Conservation (phyloP, 148 eudicot species). For the Rhododendron kiyosumense region DNA sequence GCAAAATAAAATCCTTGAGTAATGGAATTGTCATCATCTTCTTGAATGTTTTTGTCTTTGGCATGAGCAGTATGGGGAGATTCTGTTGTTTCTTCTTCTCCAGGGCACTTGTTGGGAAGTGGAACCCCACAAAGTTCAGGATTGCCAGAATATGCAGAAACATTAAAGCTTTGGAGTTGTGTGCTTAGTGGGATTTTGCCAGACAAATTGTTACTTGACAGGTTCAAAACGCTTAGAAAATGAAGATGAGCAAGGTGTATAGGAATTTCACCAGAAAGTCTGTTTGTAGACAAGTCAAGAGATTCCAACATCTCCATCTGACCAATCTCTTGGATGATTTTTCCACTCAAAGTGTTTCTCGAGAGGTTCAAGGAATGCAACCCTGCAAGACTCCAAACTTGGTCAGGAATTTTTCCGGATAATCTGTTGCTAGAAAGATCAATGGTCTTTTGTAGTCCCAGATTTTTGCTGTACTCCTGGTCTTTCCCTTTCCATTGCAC, state of each 20-base stretch:
- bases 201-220: conserved; percentile 19
- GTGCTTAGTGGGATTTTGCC: conserved; percentile 28
- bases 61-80: neutral
- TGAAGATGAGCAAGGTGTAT: conserved; percentile 6
- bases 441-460: no score
- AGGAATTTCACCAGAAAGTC: conserved; percentile 22
- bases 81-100: no score
- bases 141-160: conserved; percentile 8
- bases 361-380: conserved; percentile 25
- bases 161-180: conserved; percentile 23
- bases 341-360: conserved; percentile 19
- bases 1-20: neutral
- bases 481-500: conserved; percentile 18
- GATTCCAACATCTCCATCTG: conserved; percentile 8
- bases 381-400: conserved; percentile 3
- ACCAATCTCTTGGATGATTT: conserved; percentile 11
- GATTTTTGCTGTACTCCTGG: neutral
- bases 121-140: conserved; percentile 2
- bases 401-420: no score
- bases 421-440: no score
- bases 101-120: conserved; percentile 8
- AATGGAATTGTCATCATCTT: neutral
- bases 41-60: neutral
- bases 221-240: conserved; percentile 14
- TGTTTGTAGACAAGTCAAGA: neutral